Evolutionary conservation across 805 yeast genomes (phyloP), one percentile per base, ranked within the genome.

Genomic region (Sugiyamaella smithiae): DNA sequence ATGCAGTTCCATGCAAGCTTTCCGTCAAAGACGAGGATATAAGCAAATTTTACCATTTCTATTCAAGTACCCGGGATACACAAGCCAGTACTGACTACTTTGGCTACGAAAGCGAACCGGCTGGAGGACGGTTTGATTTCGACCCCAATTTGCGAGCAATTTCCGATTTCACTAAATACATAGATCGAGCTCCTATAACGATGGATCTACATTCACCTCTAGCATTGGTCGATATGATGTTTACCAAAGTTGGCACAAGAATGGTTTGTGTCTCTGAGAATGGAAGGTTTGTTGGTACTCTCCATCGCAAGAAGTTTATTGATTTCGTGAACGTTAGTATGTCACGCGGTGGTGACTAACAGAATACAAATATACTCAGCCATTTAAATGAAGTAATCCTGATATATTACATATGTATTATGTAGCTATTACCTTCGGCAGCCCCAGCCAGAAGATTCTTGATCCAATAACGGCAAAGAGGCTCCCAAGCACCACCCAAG

Each of bases 401-500:
- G 33, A 29, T 8, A 29, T 29, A 16, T n/a, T 29, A 29, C 33
- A 29, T 29, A 16, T 16, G 33, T 29, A 29, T 4, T 4, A n/a
- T n/a, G n/a, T n/a, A n/a, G n/a, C n/a, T n/a, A n/a, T 26, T 26
- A 26, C 29, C 50, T 43, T 23, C 40, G 47, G 45, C 58, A 54
- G 14, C 32, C 46, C 58, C 61, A 57, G 6, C 53, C 54, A n/a
- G 46, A 46, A 22, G 40, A 42, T 6, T 49, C 55, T 41, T 40
- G 25, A 48, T 58, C 93, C 57, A 93, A 74, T 58, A 93, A 72
- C 6, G 98, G 98, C 59, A 93, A 76, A 1, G 97, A 88, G 1
- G 98, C 99, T 59, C 99, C 99, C 49, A 93, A 74, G 73, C 98
- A 93, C 99, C 99, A 93, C 28, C 99, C 99, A 45, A 93, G 76